phyloP scores from a whole-genome alignment of 139 green algal genomes.

The Asterochloris sp. region DNA sequence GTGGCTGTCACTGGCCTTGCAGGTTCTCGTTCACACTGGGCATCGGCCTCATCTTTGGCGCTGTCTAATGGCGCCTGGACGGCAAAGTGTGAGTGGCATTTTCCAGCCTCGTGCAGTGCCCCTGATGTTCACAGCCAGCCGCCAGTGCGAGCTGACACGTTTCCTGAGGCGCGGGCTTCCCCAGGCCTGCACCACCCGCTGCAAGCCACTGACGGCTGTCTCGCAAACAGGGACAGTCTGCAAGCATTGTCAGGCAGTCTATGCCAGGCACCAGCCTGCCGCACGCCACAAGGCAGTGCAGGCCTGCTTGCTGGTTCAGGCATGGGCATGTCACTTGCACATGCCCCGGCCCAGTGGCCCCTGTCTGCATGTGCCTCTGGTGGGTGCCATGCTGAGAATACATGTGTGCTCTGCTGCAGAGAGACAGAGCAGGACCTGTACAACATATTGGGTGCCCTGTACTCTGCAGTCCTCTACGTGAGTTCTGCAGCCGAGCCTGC shows the following conservation, averaged over 20 bases:
- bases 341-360: too few relatives aligned
- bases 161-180: background rate
- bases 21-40: conserved; percentile 20
- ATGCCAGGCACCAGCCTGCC: too few relatives aligned
- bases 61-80: conserved; percentile 9
- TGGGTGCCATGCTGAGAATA: too few relatives aligned
- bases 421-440: conserved; percentile 5
- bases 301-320: too few relatives aligned
- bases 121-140: background rate
- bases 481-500: background rate
- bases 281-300: too few relatives aligned
- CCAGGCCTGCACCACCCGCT: background rate
- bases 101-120: background rate
- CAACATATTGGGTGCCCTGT: conserved; percentile 8
- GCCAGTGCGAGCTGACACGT: background rate
- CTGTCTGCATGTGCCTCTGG: too few relatives aligned
- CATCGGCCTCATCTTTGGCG: conserved; percentile 18
- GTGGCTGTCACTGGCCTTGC: background rate
- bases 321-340: too few relatives aligned
- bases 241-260: too few relatives aligned
- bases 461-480: conserved; percentile 13
- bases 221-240: too few relatives aligned
- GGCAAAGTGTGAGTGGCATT: conserved; percentile 16
- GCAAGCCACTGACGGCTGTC: too few relatives aligned
- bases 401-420: background rate